Evolutionary conservation across 106 monocot species (phyloP), one percentile per base, ranked within the genome.

Genomic region (Allium cepa): DNA sequence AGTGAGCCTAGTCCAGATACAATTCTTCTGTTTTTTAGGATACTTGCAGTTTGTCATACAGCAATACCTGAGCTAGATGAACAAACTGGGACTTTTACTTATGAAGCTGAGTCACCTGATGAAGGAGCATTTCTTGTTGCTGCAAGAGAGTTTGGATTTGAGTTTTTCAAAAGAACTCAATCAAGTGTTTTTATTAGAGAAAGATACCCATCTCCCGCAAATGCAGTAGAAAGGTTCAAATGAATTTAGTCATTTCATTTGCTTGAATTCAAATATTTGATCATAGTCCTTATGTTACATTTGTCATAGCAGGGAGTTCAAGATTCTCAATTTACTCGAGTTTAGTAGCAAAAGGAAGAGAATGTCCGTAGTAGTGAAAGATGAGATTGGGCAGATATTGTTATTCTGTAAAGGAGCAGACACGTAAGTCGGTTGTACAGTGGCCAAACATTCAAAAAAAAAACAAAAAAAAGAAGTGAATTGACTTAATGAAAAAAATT

Each of bases 91-190:
- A 50, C 18, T 26, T 62, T 78, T 70, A 85, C 59, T 11, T 89
- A 93, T 49, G 93, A 93, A 79, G 85, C 88, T 17, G 93, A 89
- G 75, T 93, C 93, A 9, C 93, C 88, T 12, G 93, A 93, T 65
- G 93, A 93, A 72, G 88, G 75, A 9, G 77, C 93, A 15, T 86
- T 93, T 72, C 82, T 93, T 52, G 79, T 93, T 78, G 93, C 93
- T 2, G 89, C 93, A 9, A 76, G 89, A 61, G 86, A 89, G 68
- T 81, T 93, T 49, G 93, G 93, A 11, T 93, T 93, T 71, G 85
- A 85, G 60, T 93, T 93, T 26, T 93, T 63, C 68, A 80, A 69
- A 27, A 83, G 92, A 58, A 93, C 93, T 16, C 93, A 89, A 68
- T 76, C 81, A 11, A 83, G 85, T 65, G 81, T 93, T 3, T 89